phyloP scores from a whole-genome alignment of 805 yeast species.

The Lipomyces oligophaga region DNA sequence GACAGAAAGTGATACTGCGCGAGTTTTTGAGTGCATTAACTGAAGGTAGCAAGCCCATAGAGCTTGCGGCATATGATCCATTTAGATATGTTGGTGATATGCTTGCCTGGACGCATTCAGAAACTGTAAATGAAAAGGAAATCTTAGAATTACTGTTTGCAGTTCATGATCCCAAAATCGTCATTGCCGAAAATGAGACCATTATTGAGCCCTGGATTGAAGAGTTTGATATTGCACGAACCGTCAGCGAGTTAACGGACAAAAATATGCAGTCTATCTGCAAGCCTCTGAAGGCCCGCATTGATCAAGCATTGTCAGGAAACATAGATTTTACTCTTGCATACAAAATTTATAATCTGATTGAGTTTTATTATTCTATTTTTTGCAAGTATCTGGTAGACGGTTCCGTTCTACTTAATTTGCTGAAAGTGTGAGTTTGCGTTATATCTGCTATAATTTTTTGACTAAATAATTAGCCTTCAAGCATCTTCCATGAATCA shows the following conservation, averaged over 20 bases:
- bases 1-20: constrained; percentile 59
- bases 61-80: constrained; percentile 72
- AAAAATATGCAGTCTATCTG: constrained; percentile 52
- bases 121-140: constrained; percentile 84
- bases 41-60: constrained; percentile 47
- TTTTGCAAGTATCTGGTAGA: constrained; percentile 45
- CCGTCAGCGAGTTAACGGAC: constrained; percentile 43
- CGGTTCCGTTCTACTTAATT: constrained; percentile 31
- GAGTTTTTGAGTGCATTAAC: constrained; percentile 54
- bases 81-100: constrained; percentile 79
- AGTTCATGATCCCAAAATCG: constrained; percentile 34
- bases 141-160: constrained; percentile 61
- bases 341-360: constrained; percentile 56
- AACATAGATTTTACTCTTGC: constrained; percentile 57
- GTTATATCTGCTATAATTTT: constrained; percentile 23
- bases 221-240: constrained; percentile 34
- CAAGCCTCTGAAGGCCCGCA: constrained; percentile 49
- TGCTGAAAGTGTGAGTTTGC: constrained; percentile 28
- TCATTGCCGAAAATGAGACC: constrained; percentile 27
- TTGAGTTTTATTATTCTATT: constrained; percentile 66
- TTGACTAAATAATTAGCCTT: constrained; percentile 13
- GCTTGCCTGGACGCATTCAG: constrained; percentile 80
- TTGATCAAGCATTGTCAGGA: constrained; percentile 40
- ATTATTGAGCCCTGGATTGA: constrained; percentile 31
- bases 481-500: constrained; percentile 41